Percentiles rank a stretch among this genome's conserved stretches.
Conservation (phyloP, 345 rosid genomes). For the Lepidium didymum region DNA sequence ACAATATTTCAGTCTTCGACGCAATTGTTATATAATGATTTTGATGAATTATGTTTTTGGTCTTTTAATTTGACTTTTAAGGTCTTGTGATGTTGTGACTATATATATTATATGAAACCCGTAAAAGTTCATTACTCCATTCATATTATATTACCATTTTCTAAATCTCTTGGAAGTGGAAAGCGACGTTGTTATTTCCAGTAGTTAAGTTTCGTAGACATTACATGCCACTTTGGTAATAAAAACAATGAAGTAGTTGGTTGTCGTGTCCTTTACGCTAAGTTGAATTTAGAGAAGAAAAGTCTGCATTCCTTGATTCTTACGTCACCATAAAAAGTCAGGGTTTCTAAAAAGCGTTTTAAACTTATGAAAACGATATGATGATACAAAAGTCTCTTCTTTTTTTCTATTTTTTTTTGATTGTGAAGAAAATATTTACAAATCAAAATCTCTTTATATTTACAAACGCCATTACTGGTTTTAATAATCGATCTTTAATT, state of each 20-base stretch:
- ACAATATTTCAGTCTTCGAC: background rate
- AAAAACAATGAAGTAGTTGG: background rate
- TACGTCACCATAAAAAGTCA: conserved; percentile 10
- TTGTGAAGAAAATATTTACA: background rate
- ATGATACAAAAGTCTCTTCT: background rate
- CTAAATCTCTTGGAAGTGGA: background rate
- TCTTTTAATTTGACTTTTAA: background rate
- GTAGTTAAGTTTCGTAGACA: background rate
- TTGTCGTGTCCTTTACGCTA: background rate
- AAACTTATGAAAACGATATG: conserved; percentile 11
- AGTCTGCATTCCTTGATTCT: background rate
- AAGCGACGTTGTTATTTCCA: background rate
- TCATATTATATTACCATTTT: background rate
- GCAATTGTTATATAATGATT: background rate
- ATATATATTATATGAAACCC: background rate
- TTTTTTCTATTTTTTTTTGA: background rate
- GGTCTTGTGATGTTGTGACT: background rate
- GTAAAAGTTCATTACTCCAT: background rate
- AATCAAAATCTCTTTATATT: conserved; percentile 29
- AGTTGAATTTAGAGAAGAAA: background rate
- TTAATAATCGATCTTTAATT: conserved; percentile 19
- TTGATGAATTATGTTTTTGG: background rate
- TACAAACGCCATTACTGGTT: conserved; percentile 35
- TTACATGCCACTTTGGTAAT: background rate
- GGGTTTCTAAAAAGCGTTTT: background rate